These are phyloP conservation scores for Gonium pectorale DNA, from an alignment of 139 green algal genomes.

Conservation along the genomic window DNA sequence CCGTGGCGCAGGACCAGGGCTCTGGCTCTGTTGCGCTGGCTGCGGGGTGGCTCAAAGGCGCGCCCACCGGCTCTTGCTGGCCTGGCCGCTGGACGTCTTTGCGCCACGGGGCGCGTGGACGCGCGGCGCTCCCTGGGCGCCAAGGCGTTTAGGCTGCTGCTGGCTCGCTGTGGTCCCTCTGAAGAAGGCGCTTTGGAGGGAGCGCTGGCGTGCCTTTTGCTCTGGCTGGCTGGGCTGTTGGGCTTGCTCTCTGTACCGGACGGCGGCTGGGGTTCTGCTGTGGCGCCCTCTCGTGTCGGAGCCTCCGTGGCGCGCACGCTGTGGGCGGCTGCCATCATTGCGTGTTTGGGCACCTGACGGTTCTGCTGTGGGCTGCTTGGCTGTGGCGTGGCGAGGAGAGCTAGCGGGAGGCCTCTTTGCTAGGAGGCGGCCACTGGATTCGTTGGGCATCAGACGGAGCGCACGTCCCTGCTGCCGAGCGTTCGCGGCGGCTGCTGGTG, in stretches of 20 bases:
- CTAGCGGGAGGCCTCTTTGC: neutral
- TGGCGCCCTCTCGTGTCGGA: too few species aligned
- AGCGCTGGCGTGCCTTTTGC: neutral
- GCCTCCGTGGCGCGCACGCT: too few species aligned
- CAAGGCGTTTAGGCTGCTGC: too few species aligned
- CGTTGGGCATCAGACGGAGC: too few species aligned
- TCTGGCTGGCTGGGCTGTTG: conserved; percentile 7
- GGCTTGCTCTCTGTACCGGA: neutral
- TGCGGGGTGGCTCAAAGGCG: too few species aligned
- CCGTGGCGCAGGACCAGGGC: conserved; percentile 1
- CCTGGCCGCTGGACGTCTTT: conserved; percentile 14
- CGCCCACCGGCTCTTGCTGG: neutral
- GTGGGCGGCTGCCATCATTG: too few species aligned
- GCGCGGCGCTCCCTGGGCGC: too few species aligned
- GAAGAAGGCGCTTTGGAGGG: conserved; percentile 1
- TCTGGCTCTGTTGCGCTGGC: too few species aligned
- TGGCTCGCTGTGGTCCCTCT: too few species aligned
- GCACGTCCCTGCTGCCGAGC: too few species aligned
- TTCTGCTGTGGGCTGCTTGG: neutral
- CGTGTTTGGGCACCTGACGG: neutral
- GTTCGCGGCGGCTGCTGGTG: too few species aligned
- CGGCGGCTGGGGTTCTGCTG: conserved; percentile 3
- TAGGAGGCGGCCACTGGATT: too few species aligned
- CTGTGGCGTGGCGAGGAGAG: neutral
- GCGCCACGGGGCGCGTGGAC: conserved; percentile 3